phyloP scores from a whole-genome alignment of 2,329 filamentous ascomycete species.

The Camptophora hylomeconis region DNA sequence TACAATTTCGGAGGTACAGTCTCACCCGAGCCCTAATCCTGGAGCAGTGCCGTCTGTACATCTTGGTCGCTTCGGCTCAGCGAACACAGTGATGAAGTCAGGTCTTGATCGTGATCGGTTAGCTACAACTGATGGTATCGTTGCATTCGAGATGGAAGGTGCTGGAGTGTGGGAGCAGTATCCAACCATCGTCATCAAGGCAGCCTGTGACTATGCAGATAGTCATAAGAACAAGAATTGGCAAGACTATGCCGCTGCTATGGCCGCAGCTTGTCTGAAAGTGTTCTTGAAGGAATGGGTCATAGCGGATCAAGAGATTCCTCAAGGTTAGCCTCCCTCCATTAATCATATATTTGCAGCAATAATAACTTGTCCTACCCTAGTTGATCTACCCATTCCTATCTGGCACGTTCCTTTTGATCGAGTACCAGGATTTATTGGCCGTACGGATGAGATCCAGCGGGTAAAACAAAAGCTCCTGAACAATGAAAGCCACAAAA shows the following conservation, averaged over 20 bases:
- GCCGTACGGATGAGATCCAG: conserved; percentile 5
- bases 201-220: conserved; percentile 16
- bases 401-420: conserved; percentile 11
- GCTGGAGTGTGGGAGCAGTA: conserved; percentile 13
- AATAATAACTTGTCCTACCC: background rate
- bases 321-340: background rate
- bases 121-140: conserved; percentile 13
- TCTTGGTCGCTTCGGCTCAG: conserved; percentile 28
- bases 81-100: conserved; percentile 29
- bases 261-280: conserved; percentile 11
- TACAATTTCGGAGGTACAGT: too few relatives aligned
- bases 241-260: conserved; percentile 12
- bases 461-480: conserved; percentile 3
- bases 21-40: too few relatives aligned
- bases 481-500: conserved; percentile 1
- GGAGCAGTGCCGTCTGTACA: conserved; percentile 22
- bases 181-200: conserved; percentile 13
- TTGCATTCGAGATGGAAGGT: conserved; percentile 18
- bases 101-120: conserved; percentile 24
- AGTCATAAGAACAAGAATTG: conserved; percentile 14
- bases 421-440: conserved; percentile 9
- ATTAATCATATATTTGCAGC: background rate
- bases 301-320: background rate
- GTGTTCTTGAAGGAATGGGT: conserved; percentile 9
- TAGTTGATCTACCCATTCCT: too few relatives aligned